Conservation (phyloP, 129 eudicot species). For the Smallanthus sonchifolius region DNA sequence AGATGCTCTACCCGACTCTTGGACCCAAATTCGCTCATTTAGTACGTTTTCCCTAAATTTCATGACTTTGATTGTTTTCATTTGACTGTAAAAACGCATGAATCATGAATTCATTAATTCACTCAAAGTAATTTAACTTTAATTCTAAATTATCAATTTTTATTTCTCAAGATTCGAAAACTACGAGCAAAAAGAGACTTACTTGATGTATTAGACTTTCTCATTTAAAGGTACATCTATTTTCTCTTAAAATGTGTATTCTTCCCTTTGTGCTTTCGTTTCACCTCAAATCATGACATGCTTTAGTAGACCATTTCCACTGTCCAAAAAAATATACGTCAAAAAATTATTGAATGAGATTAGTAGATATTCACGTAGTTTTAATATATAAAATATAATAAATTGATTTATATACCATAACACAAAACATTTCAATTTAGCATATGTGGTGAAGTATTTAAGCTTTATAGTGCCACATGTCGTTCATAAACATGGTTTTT, state of each 20-base stretch:
- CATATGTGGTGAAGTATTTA: neutral
- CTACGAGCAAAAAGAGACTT: no score
- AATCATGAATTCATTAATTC: neutral
- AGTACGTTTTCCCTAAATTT: no score
- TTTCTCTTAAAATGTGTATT: neutral
- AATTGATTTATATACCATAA: no score
- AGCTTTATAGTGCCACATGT: neutral
- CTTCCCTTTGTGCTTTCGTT: neutral
- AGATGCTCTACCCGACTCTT: no score
- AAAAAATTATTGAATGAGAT: neutral
- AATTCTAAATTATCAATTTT: neutral
- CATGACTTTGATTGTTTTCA: no score
- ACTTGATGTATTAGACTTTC: no score
- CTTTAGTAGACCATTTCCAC: neutral
- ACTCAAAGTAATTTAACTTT: neutral
- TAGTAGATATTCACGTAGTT: no score
- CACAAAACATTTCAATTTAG: no score
- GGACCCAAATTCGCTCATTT: no score
- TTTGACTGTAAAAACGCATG: neutral
- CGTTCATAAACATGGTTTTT: constrained; percentile 3
- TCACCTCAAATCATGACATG: neutral
- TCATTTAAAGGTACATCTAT: neutral
- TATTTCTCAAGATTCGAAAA: neutral
- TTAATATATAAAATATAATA: no score
- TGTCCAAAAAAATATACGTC: neutral